A percentile compares a stretch with the other conserved stretches of the same genome.
These are phyloP conservation scores for Hypoxylon fuscum DNA, from an alignment of 495 filamentous ascomycete genomes.

Conservation along the genomic window DNA sequence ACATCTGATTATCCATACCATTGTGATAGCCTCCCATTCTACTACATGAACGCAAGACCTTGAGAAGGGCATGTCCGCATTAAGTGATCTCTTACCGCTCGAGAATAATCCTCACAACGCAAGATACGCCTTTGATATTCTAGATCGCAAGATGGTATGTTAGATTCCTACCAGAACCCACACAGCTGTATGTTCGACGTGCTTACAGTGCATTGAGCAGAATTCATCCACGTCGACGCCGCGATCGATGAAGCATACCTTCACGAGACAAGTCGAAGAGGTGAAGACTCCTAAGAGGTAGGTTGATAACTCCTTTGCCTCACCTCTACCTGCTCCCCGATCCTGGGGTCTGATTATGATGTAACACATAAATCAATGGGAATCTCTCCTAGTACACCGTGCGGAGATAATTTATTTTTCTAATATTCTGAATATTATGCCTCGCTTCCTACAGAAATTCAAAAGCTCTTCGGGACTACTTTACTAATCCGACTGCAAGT, in stretches of 20 bases:
- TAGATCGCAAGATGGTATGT: conserved; percentile 40
- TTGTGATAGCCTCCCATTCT: background rate
- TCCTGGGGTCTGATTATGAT: conserved; percentile 70
- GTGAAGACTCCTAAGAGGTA: conserved; percentile 91
- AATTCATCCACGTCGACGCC: conserved; percentile 73
- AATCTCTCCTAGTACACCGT: conserved; percentile 98
- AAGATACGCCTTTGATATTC: conserved; percentile 17
- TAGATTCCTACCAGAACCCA: background rate
- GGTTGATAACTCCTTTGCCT: conserved; percentile 45
- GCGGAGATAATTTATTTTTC: conserved; percentile 77
- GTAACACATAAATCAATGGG: conserved; percentile 91
- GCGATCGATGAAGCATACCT: conserved; percentile 72
- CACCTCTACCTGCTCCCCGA: conserved; percentile 17
- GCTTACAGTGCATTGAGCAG: conserved; percentile 48
- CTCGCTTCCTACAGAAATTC: conserved; percentile 19
- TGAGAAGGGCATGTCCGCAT: conserved; percentile 26
- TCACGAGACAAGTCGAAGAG: conserved; percentile 84
- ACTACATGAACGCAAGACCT: background rate
- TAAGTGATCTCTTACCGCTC: conserved; percentile 5
- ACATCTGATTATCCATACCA: conserved; percentile 1
- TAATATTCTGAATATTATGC: conserved; percentile 70
- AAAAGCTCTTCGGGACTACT: conserved; percentile 45
- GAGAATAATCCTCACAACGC: conserved; percentile 17
- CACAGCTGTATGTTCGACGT: background rate
- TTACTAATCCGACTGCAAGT: conserved; percentile 57